Evolutionary conservation across 2,329 filamentous ascomycete genomes (phyloP).

Genomic region (Ophiostoma populinum): DNA sequence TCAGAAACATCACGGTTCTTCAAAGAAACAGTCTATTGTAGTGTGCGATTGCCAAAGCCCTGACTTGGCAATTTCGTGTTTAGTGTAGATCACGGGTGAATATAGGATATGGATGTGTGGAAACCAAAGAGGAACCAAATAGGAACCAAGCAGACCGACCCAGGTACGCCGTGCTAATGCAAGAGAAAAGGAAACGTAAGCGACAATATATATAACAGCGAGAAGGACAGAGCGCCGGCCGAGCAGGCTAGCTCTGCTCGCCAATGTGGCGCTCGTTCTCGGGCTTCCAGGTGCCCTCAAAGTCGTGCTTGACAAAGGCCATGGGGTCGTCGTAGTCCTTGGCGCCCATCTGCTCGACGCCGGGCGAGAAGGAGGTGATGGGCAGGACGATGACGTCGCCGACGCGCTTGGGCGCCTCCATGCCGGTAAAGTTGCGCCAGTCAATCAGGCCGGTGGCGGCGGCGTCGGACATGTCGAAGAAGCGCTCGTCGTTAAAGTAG

Average conservation of each 20-base stretch:
- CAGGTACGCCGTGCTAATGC: constrained; percentile 4
- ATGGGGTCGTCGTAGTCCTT: constrained; percentile 78
- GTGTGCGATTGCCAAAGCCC: too few relatives aligned
- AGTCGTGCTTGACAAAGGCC: constrained; percentile 95
- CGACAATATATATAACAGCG: neutral
- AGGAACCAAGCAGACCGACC: neutral
- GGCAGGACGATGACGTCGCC: constrained; percentile 88
- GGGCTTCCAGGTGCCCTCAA: constrained; percentile 74
- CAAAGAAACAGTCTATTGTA: too few relatives aligned
- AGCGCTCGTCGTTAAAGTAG: constrained; percentile 83
- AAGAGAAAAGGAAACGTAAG: neutral
- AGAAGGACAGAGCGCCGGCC: neutral
- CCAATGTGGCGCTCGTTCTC: constrained; percentile 55
- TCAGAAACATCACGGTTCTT: too few relatives aligned
- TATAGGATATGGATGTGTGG: neutral
- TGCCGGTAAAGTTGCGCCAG: constrained; percentile 78
- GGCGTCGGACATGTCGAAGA: constrained; percentile 62
- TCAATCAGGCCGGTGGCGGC: constrained; percentile 58
- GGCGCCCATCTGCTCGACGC: constrained; percentile 83
- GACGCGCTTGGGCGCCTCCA: constrained; percentile 66
- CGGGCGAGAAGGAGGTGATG: constrained; percentile 94
- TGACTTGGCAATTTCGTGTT: too few relatives aligned
- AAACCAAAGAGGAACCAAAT: neutral
- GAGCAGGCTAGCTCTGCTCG: constrained; percentile 18
- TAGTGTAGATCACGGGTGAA: too few relatives aligned